Percentiles rank a stretch among this genome's conserved stretches.
phyloP scores from a whole-genome alignment of 2,329 filamentous ascomycete genomes.

The Cadophora sp. region DNA sequence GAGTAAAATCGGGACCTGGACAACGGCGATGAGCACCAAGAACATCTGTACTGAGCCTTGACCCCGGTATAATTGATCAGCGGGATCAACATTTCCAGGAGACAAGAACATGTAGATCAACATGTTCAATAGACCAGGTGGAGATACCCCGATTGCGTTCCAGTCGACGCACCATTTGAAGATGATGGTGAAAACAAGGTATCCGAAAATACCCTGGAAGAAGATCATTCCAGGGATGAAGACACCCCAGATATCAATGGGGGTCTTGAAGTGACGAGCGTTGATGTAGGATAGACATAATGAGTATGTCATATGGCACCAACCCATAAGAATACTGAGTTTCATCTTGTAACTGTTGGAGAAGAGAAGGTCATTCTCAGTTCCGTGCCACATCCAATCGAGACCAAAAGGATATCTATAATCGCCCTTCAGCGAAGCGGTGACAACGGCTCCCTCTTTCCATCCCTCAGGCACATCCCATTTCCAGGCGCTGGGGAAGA shows the following conservation, averaged over 20 bases:
- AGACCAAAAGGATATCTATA: slow-evolving; percentile 96
- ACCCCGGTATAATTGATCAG: slow-evolving; percentile 76
- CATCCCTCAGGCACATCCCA: slow-evolving; percentile 69
- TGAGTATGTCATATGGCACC: slow-evolving; percentile 99
- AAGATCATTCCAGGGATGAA: slow-evolving; percentile 99
- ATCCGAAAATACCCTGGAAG: slow-evolving; percentile 98
- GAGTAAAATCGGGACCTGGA: slow-evolving; percentile 88
- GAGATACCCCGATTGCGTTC: slow-evolving; percentile 66
- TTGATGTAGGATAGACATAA: slow-evolving; percentile 93
- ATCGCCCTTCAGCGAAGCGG: slow-evolving; percentile 68
- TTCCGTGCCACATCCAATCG: slow-evolving; percentile 95
- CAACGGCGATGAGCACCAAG: slow-evolving; percentile 80
- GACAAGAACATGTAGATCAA: slow-evolving; percentile 99
- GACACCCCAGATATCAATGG: slow-evolving; percentile 96
- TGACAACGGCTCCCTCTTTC: slow-evolving; percentile 67
- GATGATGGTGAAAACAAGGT: slow-evolving; percentile 90
- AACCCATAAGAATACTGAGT: slow-evolving; percentile 96
- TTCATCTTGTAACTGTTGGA: slow-evolving; percentile 99
- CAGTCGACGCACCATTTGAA: slow-evolving; percentile 98
- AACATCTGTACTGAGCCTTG: slow-evolving; percentile 79
- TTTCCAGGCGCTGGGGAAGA: slow-evolving; percentile 91
- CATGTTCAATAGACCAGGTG: slow-evolving; percentile 96
- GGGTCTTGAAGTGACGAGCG: slow-evolving; percentile 90
- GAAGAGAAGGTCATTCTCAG: slow-evolving; percentile 94
- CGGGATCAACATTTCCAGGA: slow-evolving; percentile 71